Conservation (phyloP, 2,329 filamentous ascomycete species). For the Ilyonectria sp. region DNA sequence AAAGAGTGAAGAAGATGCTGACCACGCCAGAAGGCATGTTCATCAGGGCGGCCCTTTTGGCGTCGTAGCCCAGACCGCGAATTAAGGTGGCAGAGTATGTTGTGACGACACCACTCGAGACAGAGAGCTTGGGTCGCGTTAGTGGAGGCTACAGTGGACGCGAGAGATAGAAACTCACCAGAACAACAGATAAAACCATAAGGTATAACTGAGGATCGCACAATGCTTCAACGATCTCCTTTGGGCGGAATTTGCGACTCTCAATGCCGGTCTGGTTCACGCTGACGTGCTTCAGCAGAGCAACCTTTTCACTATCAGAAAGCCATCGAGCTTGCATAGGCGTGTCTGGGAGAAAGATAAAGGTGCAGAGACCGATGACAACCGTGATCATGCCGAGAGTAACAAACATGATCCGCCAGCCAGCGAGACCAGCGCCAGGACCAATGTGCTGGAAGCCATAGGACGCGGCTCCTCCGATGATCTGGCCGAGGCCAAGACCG, state of each 20-base stretch:
- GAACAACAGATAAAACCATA: conserved; percentile 63
- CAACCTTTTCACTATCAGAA: conserved; percentile 63
- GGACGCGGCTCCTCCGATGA: conserved; percentile 76
- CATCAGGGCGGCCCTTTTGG: conserved; percentile 64
- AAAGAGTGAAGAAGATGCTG: conserved; percentile 66
- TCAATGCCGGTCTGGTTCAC: conserved; percentile 72
- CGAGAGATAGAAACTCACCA: conserved; percentile 54
- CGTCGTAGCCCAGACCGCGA: conserved; percentile 60
- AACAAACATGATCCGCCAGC: conserved; percentile 81
- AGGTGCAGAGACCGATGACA: conserved; percentile 50
- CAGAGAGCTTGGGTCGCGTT: conserved; percentile 56
- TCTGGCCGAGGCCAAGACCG: conserved; percentile 72
- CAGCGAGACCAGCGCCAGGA: conserved; percentile 68
- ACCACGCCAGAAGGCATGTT: conserved; percentile 69
- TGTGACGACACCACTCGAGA: conserved; percentile 68
- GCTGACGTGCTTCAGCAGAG: conserved; percentile 67
- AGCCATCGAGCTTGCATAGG: conserved; percentile 64
- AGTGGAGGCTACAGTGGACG: background rate
- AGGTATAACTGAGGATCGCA: conserved; percentile 67
- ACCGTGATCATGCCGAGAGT: conserved; percentile 70
- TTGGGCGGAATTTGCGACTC: conserved; percentile 66
- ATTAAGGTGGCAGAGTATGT: conserved; percentile 71
- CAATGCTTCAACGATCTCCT: conserved; percentile 67
- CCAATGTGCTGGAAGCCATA: conserved; percentile 70
- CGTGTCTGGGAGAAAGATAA: conserved; percentile 57